phyloP scores from a whole-genome alignment of 2,329 filamentous ascomycete species.

The Venturia asperata region DNA sequence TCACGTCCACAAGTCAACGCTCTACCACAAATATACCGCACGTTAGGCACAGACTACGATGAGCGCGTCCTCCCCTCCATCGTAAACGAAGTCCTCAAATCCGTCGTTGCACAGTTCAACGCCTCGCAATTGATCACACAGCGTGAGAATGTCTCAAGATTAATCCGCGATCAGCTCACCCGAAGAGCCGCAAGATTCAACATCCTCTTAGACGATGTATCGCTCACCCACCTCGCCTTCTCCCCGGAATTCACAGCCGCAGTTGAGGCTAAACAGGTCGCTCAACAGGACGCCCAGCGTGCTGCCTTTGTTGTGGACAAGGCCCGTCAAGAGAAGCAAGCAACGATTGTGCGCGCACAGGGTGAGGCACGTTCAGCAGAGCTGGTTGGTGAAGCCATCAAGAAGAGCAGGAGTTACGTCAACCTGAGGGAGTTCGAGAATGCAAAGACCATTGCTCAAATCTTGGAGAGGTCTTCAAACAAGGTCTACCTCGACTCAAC shows the following conservation, averaged over 20 bases:
- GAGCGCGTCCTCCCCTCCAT: conserved; percentile 97
- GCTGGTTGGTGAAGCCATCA: conserved; percentile 97
- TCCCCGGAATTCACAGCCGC: conserved; percentile 63
- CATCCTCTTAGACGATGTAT: conserved; percentile 95
- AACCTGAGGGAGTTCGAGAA: conserved; percentile 99
- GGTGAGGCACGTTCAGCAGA: conserved; percentile 97
- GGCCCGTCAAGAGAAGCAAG: conserved; percentile 98
- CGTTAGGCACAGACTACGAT: conserved; percentile 90
- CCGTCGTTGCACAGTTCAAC: conserved; percentile 98
- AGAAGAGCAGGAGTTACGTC: conserved; percentile 96
- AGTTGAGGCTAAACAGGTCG: conserved; percentile 63
- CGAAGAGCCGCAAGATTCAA: conserved; percentile 92
- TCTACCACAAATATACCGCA: conserved; percentile 94
- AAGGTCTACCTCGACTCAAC: conserved; percentile 89
- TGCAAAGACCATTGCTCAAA: conserved; percentile 76
- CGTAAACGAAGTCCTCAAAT: conserved; percentile 98
- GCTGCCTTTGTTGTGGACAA: conserved; percentile 98
- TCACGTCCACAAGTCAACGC: conserved; percentile 81
- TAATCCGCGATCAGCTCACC: conserved; percentile 90
- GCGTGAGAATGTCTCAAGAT: conserved; percentile 87
- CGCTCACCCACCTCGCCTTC: conserved; percentile 70
- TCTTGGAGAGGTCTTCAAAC: conserved; percentile 86
- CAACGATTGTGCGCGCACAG: conserved; percentile 95
- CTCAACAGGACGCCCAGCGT: conserved; percentile 87
- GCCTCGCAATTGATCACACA: conserved; percentile 98